These are phyloP conservation scores for Ophiosphaerella herpotricha DNA, from an alignment of 2,329 filamentous ascomycete species.

Conservation along the genomic window DNA sequence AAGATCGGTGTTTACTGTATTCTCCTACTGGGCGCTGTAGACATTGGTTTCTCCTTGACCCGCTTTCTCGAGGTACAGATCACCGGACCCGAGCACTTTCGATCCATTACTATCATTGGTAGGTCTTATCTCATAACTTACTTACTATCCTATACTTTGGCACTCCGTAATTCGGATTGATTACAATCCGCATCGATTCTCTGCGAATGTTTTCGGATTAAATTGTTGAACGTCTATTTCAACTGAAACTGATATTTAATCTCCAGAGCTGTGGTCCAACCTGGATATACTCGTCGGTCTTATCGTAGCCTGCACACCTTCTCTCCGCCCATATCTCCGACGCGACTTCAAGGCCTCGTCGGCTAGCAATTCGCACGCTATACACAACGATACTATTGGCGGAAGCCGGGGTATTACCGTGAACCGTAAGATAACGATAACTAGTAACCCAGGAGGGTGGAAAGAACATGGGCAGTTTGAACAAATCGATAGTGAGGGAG, in stretches of 20 bases:
- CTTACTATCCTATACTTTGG: not conserved
- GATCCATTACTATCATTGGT: not conserved
- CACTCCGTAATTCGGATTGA: too few relatives aligned
- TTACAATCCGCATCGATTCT: too few relatives aligned
- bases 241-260: too few relatives aligned
- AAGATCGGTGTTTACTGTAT: not conserved
- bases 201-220: not conserved
- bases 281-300: not conserved
- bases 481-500: not conserved
- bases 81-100: not conserved
- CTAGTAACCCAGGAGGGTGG: not conserved
- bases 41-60: not conserved
- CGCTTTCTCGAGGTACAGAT: not conserved
- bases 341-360: not conserved
- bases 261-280: not conserved
- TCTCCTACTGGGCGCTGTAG: not conserved
- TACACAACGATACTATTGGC: not conserved
- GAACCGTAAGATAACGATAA: not conserved
- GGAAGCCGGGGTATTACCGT: not conserved
- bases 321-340: slow-evolving; percentile 1
- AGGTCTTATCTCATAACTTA: not conserved
- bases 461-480: not conserved
- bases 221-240: not conserved
- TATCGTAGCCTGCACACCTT: not conserved
- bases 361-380: not conserved